Evolutionary conservation across 31 red algal genomes (phyloP).

Genomic region (Asparagopsis taxiformis): DNA sequence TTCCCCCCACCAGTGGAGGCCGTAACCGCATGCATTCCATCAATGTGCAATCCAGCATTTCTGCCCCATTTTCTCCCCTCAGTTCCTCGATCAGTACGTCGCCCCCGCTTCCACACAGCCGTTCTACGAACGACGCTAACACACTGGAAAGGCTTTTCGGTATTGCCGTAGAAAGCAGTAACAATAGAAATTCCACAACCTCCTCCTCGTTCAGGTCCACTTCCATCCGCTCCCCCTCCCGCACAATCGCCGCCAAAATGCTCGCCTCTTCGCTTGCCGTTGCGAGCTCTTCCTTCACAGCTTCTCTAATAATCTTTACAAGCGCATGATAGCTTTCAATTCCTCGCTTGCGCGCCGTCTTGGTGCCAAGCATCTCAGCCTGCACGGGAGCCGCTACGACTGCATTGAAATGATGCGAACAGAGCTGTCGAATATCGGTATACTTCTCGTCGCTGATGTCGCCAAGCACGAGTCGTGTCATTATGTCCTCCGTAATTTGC

Average conservation of each 20-base stretch:
- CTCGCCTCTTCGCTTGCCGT: background rate
- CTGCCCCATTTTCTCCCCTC: background rate
- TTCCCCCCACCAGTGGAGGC: slow-evolving; percentile 22
- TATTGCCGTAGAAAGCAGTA: slow-evolving; percentile 44
- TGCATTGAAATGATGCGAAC: slow-evolving; percentile 28
- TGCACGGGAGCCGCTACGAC: slow-evolving; percentile 35
- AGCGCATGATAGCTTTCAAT: slow-evolving; percentile 10
- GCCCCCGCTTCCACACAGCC: background rate
- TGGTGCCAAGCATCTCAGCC: background rate
- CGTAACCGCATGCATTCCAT: slow-evolving; percentile 26
- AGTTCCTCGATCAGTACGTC: background rate
- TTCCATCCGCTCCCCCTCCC: background rate
- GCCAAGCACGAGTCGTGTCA: slow-evolving; percentile 22
- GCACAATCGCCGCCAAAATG: background rate
- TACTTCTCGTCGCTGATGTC: background rate
- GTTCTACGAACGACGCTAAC: slow-evolving; percentile 13
- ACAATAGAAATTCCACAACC: slow-evolving; percentile 24
- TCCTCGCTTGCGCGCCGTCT: slow-evolving; percentile 22
- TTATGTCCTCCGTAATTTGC: background rate
- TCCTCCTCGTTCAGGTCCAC: background rate
- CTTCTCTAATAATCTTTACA: background rate
- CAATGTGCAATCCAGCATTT: slow-evolving; percentile 1
- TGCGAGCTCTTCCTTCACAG: background rate
- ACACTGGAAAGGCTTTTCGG: slow-evolving; percentile 28
- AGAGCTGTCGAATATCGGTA: slow-evolving; percentile 1